Evolutionary conservation across 108 stramenopile genomes (phyloP), one percentile per base, ranked within the genome.

Genomic region (Pseudonitzschia multiseries): DNA sequence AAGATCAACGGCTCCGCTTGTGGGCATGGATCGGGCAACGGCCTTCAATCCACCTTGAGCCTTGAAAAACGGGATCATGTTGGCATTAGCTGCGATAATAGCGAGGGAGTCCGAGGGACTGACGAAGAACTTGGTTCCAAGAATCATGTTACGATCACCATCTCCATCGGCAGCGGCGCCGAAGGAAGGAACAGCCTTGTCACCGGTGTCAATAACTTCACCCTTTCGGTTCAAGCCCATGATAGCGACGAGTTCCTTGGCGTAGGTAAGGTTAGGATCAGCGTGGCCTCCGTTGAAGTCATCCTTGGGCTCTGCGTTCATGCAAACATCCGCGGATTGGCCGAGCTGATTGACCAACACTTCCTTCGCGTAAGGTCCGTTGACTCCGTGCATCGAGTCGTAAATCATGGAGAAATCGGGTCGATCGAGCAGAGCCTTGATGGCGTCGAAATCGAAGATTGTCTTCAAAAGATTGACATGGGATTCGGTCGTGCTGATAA

Each of bases 81-180:
- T 88, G 43, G 97, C 96, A 71, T 99, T 89, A 57, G 97, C 97
- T 48, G 96, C 97, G 76, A 99, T 93, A 61, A 99, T 84, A 22
- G 99, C 99, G 72, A 99, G 85, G 29, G 97, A 98, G 81, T 99
- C 99, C 18, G 95, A 96, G 21, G 99, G 99, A 43, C 98, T 99
- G 61, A 99, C 98, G 81, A 99, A 99, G 92, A 99, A 99, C 78
- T 93, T 86, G 24, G 83, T 79, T 56, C 99, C 99, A 56, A 99
- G 94, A 78, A 99, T 98, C 99, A 99, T 99, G 92, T 99, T 99
- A 10, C 99, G 89, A 70, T 99, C 99, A 64, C 96, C 99, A 83
- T 99, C 99, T 21, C 99, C 99, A 80, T 99, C 99, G 29, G 97
- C 96, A 24, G 99, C 99, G 24, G 98, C 98, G 63, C 99, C 99